Conservation (phyloP, 2,329 filamentous ascomycete species). For the Metarhizium guizhouense region DNA sequence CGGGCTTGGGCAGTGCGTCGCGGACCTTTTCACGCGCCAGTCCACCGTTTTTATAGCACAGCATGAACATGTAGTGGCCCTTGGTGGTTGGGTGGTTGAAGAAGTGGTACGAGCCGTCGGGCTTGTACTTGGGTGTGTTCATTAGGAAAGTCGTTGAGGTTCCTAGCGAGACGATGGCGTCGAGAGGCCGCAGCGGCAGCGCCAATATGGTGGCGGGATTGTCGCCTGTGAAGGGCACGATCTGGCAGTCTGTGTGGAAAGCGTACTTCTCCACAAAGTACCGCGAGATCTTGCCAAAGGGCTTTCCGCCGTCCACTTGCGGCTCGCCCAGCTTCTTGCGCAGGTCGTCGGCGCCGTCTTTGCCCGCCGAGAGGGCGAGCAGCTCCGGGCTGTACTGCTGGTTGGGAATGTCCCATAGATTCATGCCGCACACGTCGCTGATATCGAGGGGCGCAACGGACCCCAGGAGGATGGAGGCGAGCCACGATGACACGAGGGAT, state of each 20-base stretch:
- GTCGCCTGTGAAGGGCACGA: slow-evolving; percentile 88
- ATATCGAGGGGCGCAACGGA: slow-evolving; percentile 83
- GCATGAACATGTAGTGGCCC: slow-evolving; percentile 98
- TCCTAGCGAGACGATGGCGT: slow-evolving; percentile 90
- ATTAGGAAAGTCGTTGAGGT: slow-evolving; percentile 97
- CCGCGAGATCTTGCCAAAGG: slow-evolving; percentile 62
- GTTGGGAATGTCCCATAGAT: slow-evolving; percentile 81
- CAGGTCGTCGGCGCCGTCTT: slow-evolving; percentile 52
- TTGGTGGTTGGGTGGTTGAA: slow-evolving; percentile 93
- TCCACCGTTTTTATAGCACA: slow-evolving; percentile 98
- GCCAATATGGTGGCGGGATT: slow-evolving; percentile 94
- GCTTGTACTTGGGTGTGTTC: slow-evolving; percentile 86
- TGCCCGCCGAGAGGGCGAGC: slow-evolving; percentile 64
- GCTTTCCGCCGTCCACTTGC: slow-evolving; percentile 68
- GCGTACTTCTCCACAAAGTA: slow-evolving; percentile 78
- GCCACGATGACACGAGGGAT: slow-evolving; percentile 89
- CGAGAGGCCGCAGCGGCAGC: slow-evolving; percentile 74
- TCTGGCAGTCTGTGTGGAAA: slow-evolving; percentile 63
- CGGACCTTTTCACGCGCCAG: slow-evolving; percentile 85
- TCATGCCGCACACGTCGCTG: slow-evolving; percentile 92
- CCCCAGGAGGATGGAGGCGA: slow-evolving; percentile 84
- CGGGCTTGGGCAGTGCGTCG: slow-evolving; percentile 60
- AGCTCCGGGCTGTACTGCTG: slow-evolving; percentile 67
- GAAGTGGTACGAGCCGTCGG: slow-evolving; percentile 89
- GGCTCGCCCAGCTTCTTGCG: slow-evolving; percentile 73